Base-by-base conservation (phyloP, 2,329 filamentous ascomycete genomes). In the Zymoseptoria tritici region DNA sequence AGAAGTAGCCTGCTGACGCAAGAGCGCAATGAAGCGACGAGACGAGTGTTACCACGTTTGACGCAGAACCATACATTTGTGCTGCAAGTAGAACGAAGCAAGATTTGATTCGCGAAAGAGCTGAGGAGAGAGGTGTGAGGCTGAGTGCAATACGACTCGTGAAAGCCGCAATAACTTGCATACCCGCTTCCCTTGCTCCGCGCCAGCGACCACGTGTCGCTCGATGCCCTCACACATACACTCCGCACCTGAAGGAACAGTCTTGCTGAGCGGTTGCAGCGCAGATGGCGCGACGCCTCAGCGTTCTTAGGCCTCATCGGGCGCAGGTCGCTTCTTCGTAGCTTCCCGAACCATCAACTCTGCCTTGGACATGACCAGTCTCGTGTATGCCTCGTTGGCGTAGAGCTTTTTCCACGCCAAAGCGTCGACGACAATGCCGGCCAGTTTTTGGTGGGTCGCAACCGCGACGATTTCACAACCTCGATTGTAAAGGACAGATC, bases 121-220 rank as follows among this genome's bases (percentile, higher is more conserved):
- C 1, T 29, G 8, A 9, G 26, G 26, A 29, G 26, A 29, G 26
- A 9, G 26, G 8, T 4, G 26, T 29, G 26, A 29, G 26, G 26
- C 26, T 4, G 8, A 8, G 26, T 29, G 26, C 26, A 29, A 29
- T 29, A 29, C 26, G 26, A 29, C 8, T 29, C 26, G 26, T 9
- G 8, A 29, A 29, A 24, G 22, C 26, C 26, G 9, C 26, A 29
- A 29, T 29, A 29, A 29, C 26, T 29, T 29, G 9, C 26, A 29
- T 29, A 8, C 26, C 26, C 26, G 13, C 36, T 56, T 50, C 49
- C 60, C 57, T 66, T 66, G 54, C 68, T 90, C 80, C 95, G 96
- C 0, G 92, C 93, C 67, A 94, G 77, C 9, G 88, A 88, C 95
- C 94, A 99, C 71, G n/a, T n/a, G n/a, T 99, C 88, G 96, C 68